Percentiles rank a stretch among this genome's conserved stretches.
These are phyloP conservation scores for Suillus occidentalis DNA, from an alignment of 768 basidiomycete species.

Conservation along the genomic window DNA sequence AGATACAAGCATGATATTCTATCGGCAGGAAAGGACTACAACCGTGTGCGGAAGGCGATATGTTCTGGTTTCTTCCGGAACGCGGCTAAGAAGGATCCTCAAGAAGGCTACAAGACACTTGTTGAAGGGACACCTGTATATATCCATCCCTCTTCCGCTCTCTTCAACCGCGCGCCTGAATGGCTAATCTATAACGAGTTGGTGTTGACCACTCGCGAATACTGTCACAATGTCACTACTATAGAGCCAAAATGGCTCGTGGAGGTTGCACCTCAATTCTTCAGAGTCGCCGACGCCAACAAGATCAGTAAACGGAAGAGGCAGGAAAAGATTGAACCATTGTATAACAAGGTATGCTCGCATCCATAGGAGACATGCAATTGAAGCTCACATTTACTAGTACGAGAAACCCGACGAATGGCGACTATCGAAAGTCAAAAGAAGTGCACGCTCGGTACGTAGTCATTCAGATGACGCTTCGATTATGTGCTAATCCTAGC, in stretches of 20 bases:
- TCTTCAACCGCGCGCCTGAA: conserved; percentile 96
- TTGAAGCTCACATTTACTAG: conserved; percentile 21
- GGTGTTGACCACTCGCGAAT: conserved; percentile 94
- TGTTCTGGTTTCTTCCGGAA: conserved; percentile 98
- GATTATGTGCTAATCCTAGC: not conserved
- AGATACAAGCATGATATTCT: conserved; percentile 97
- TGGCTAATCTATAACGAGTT: conserved; percentile 97
- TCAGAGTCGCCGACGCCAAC: conserved; percentile 96
- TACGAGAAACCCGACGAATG: conserved; percentile 95
- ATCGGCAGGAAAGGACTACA: conserved; percentile 90
- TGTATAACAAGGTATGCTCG: conserved; percentile 76
- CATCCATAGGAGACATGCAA: not conserved
- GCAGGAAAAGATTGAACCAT: conserved; percentile 95
- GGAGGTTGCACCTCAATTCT: conserved; percentile 97
- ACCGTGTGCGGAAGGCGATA: conserved; percentile 90
- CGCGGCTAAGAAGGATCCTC: conserved; percentile 97
- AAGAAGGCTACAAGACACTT: conserved; percentile 97
- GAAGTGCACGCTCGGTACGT: conserved; percentile 78
- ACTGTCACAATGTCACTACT: conserved; percentile 90
- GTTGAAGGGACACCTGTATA: conserved; percentile 99
- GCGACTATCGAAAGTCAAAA: conserved; percentile 90
- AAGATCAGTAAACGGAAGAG: conserved; percentile 97
- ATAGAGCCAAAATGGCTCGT: conserved; percentile 99
- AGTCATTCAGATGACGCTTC: conserved; percentile 18
- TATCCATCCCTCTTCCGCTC: conserved; percentile 94